Conservation (phyloP, 345 rosid species). For the Dovyalis caffra region DNA sequence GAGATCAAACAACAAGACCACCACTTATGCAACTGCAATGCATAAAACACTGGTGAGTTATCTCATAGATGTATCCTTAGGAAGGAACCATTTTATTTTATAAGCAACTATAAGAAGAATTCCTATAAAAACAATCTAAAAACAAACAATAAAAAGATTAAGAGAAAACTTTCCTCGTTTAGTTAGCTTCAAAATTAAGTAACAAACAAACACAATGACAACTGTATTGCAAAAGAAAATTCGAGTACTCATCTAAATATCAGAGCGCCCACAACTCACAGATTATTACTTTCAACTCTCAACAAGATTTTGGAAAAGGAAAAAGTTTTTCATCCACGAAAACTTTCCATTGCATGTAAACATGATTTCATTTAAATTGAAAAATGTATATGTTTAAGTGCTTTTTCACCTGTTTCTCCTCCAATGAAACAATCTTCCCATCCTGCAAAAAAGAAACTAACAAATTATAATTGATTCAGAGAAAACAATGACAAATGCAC, state of each 20-base stretch:
- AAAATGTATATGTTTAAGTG: not conserved
- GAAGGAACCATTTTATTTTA: not conserved
- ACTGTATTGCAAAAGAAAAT: not conserved
- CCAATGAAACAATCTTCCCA: slow-evolving; percentile 70
- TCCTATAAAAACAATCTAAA: not conserved
- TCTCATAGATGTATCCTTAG: not conserved
- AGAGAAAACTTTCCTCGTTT: not conserved
- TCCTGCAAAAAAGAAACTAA: slow-evolving; percentile 51
- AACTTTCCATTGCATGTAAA: not conserved
- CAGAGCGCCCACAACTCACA: not conserved
- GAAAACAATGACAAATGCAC: not conserved
- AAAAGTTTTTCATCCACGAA: not conserved
- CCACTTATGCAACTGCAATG: not conserved
- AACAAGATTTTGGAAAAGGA: not conserved
- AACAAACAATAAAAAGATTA: not conserved
- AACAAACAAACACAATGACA: too few relatives aligned
- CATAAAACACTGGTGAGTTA: not conserved
- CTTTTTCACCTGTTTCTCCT: slow-evolving; percentile 70
- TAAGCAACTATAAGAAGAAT: not conserved
- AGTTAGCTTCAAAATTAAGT: not conserved
- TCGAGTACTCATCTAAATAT: not conserved
- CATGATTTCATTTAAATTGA: not conserved
- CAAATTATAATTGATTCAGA: not conserved
- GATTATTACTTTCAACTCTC: not conserved
- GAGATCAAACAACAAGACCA: not conserved